Base-by-base conservation (phyloP, 805 yeast species). In the Cyberlindnera bimundalis region DNA sequence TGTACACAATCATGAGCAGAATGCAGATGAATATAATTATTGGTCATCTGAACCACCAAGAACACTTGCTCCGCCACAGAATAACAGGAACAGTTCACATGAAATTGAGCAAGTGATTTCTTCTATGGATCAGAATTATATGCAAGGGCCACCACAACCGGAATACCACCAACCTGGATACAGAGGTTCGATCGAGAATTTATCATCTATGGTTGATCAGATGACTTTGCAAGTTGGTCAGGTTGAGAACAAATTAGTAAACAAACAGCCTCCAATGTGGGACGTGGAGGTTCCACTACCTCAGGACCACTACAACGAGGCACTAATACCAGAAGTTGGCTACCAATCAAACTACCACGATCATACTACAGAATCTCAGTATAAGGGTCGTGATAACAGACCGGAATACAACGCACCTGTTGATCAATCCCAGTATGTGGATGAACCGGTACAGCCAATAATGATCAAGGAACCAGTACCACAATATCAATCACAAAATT, bases 161-260 rank as follows among this genome's bases (percentile, higher is more conserved):
- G 26, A 23, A 5, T 37, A 37, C 23, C 14, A 27, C 8, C 28
- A 39, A 20, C 26, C 35, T 19, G 37, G 29, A 11, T 33, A 40
- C 25, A 25, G 40, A 15, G 48, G 39, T 1, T 47, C 58, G 0
- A 52, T 63, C 19, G 64, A 62, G 21, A 65, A 58, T 27, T 38
- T 70, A 33, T 54, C 54, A 5, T 53, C 57, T 13, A 62, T 66
- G 65, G 66, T 66, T 18, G 68, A 65, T 35, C 51, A 62, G n/a
- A 38, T 56, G 40, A 37, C 55, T 13, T 49, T 65, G 1, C 55
- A 55, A 33, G 58, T 58, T 18, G 45, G 48, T 26, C 36, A 52
- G 7, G 58, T 54, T 12, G 55, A 49, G 35, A 39, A 29, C 10
- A 55, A 52, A 20, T 15, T 57, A 7, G 55, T 50, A 11, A 13